Evolutionary conservation across 352 stramenopile species (phyloP).

Genomic region (Hyaloperonospora brassicae): DNA sequence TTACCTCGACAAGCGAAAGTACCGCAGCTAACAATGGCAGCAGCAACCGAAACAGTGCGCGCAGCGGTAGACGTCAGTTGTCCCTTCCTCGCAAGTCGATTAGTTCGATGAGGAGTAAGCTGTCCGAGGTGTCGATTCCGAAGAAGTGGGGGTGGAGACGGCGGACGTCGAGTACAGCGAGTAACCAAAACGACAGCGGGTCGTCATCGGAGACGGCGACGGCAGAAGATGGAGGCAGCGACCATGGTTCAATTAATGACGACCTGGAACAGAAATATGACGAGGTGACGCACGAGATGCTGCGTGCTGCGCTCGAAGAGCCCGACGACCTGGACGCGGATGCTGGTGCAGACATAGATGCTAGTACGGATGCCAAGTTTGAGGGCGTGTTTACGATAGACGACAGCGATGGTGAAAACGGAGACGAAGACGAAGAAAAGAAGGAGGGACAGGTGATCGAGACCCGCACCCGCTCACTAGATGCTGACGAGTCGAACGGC

Average conservation of each 20-base stretch:
- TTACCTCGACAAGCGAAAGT: slow-evolving; percentile 50
- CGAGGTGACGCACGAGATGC: slow-evolving; percentile 33
- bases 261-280: slow-evolving; percentile 36
- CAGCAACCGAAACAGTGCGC: slow-evolving; percentile 13
- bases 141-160: slow-evolving; percentile 51
- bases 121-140: slow-evolving; percentile 62
- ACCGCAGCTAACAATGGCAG: slow-evolving; percentile 24
- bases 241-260: slow-evolving; percentile 48
- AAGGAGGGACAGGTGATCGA: slow-evolving; percentile 6
- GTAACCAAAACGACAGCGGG: slow-evolving; percentile 40
- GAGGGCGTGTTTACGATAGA: slow-evolving; percentile 77
- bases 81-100: slow-evolving; percentile 51
- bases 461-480: not conserved
- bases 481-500: slow-evolving; percentile 6
- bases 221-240: slow-evolving; percentile 52
- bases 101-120: slow-evolving; percentile 41
- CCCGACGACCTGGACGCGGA: slow-evolving; percentile 19
- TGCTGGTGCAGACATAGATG: slow-evolving; percentile 7
- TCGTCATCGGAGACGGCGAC: slow-evolving; percentile 61
- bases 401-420: slow-evolving; percentile 70
- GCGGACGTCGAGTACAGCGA: slow-evolving; percentile 29
- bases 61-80: slow-evolving; percentile 28
- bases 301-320: slow-evolving; percentile 32
- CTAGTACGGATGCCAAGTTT: slow-evolving; percentile 34
- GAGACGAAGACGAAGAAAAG: slow-evolving; percentile 44